phyloP scores from a whole-genome alignment of 179 eudicot genomes.

The Corrigiola litoralis region DNA sequence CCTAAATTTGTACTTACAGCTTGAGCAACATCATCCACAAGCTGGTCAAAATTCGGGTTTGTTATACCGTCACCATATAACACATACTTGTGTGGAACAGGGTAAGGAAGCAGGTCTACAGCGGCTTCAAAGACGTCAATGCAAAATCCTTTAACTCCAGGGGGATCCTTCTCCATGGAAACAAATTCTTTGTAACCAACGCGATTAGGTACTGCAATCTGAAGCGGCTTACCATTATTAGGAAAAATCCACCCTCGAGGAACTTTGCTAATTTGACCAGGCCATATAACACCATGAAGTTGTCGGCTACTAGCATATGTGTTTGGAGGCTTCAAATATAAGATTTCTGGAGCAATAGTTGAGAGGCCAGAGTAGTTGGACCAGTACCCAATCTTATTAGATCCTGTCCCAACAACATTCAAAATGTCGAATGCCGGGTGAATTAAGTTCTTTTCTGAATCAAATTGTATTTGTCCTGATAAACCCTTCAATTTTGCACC shows the following conservation, averaged over 20 bases:
- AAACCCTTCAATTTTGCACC: slow-evolving; percentile 36
- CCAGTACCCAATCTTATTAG: slow-evolving; percentile 53
- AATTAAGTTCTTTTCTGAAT: slow-evolving; percentile 28
- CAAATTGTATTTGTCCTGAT: slow-evolving; percentile 39
- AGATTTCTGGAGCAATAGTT: slow-evolving; percentile 43
- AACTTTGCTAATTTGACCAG: slow-evolving; percentile 36
- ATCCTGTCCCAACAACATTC: slow-evolving; percentile 36
- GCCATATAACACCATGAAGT: slow-evolving; percentile 66
- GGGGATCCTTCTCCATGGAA: slow-evolving; percentile 40
- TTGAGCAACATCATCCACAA: slow-evolving; percentile 57
- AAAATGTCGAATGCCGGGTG: slow-evolving; percentile 35
- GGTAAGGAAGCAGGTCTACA: slow-evolving; percentile 54
- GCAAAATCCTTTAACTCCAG: slow-evolving; percentile 69
- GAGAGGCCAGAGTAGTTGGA: slow-evolving; percentile 64
- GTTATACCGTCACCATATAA: slow-evolving; percentile 60
- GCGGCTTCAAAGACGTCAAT: slow-evolving; percentile 89
- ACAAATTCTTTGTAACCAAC: slow-evolving; percentile 51
- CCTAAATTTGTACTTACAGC: slow-evolving; percentile 41
- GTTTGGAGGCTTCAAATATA: slow-evolving; percentile 44
- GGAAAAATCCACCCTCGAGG: slow-evolving; percentile 57
- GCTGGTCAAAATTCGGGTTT: slow-evolving; percentile 49
- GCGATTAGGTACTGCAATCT: slow-evolving; percentile 40
- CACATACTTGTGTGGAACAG: slow-evolving; percentile 57
- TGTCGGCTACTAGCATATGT: slow-evolving; percentile 32
- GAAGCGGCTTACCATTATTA: slow-evolving; percentile 36